phyloP scores from a whole-genome alignment of 257 asterid species.

The Fraxinus excelsior region DNA sequence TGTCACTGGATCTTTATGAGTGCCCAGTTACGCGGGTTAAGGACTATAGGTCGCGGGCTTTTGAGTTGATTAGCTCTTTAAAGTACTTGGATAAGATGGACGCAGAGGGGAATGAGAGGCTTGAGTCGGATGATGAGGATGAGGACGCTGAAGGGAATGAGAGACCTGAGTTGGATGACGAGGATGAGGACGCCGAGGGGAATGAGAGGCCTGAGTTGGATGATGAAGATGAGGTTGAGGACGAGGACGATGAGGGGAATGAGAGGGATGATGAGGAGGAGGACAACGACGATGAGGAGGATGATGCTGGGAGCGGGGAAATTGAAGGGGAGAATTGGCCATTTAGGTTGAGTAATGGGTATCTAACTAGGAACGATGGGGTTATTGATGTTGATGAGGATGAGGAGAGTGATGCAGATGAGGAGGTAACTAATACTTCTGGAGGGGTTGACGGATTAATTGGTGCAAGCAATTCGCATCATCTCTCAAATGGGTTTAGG shows the following conservation, averaged over 20 bases:
- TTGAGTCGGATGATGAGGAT: constrained; percentile 80
- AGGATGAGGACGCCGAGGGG: constrained; percentile 26
- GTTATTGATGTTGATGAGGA: constrained; percentile 94
- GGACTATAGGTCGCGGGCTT: constrained; percentile 87
- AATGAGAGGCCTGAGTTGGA: constrained; percentile 93
- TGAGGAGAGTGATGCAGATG: constrained; percentile 84
- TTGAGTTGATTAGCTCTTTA: constrained; percentile 79
- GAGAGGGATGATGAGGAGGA: too few relatives aligned
- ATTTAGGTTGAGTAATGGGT: constrained; percentile 53
- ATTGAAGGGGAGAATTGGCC: constrained; percentile 71
- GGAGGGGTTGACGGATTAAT: constrained; percentile 46
- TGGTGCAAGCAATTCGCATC: constrained; percentile 33
- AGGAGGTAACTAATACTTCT: constrained; percentile 73
- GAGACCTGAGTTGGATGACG: too few relatives aligned
- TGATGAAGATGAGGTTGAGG: constrained; percentile 64
- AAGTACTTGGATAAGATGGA: constrained; percentile 96
- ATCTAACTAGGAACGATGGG: constrained; percentile 57
- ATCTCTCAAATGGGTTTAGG: constrained; percentile 64
- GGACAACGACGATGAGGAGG: constrained; percentile 5
- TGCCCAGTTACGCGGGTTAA: constrained; percentile 88
- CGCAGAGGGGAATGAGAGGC: constrained; percentile 88
- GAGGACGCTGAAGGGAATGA: constrained; percentile 36
- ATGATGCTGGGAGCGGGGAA: constrained; percentile 94
- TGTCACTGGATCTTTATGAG: constrained; percentile 94
- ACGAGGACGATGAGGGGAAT: constrained; percentile 39